These are phyloP conservation scores for Marasmius tenuissimus DNA, from an alignment of 1,284 basidiomycete species.

Conservation along the genomic window DNA sequence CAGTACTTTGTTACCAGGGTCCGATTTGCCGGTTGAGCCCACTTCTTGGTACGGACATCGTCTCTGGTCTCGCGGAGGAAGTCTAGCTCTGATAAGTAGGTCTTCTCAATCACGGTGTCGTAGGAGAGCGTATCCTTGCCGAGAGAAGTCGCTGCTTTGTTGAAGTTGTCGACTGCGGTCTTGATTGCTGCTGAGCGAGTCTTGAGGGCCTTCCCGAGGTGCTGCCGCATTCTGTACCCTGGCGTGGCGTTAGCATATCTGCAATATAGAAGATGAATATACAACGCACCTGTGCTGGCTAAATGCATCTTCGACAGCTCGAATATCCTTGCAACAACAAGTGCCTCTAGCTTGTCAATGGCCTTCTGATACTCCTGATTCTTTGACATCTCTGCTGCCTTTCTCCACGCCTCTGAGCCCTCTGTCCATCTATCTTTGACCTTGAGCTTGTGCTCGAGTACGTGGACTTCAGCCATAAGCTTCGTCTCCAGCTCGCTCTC, in stretches of 20 bases:
- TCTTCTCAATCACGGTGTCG: slow-evolving; percentile 19
- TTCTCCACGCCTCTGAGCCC: background rate
- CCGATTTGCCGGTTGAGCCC: slow-evolving; percentile 18
- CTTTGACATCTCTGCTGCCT: background rate
- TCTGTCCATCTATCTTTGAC: background rate
- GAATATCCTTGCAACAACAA: background rate
- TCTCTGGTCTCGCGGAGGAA: slow-evolving; percentile 20
- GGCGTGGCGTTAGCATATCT: background rate
- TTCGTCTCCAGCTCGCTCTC: background rate
- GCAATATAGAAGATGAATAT: no score
- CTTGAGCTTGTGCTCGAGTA: background rate
- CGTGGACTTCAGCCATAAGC: no score
- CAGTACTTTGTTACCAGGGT: slow-evolving; percentile 15
- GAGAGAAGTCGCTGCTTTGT: background rate
- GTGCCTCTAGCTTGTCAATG: slow-evolving; percentile 2
- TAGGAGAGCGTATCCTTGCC: slow-evolving; percentile 11
- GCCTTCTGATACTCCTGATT: slow-evolving; percentile 2
- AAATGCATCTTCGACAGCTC: no score
- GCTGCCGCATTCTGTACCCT: slow-evolving; percentile 7
- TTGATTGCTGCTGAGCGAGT: slow-evolving; percentile 3
- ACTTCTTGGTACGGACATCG: slow-evolving; percentile 17
- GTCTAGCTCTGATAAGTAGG: slow-evolving; percentile 24
- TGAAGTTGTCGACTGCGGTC: background rate
- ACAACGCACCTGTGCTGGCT: no score
- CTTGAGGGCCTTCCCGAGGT: slow-evolving; percentile 1